These are phyloP conservation scores for Pseudogymnoascus sp. DNA, from an alignment of 2,329 filamentous ascomycete genomes.

Conservation along the genomic window DNA sequence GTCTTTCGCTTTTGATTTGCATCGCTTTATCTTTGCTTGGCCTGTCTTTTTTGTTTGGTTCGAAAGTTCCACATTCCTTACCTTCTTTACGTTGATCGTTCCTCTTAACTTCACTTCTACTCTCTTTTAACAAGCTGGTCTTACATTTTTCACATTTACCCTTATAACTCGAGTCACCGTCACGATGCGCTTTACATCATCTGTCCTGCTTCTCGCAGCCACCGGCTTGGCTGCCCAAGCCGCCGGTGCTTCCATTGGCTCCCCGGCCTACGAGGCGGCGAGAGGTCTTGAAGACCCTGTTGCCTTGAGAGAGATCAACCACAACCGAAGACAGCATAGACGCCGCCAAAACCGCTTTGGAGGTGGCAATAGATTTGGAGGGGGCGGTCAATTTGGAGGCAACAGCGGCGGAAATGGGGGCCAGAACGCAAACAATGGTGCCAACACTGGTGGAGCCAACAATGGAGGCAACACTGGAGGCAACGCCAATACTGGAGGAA, in stretches of 20 bases:
- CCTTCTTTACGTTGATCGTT: constrained; percentile 11
- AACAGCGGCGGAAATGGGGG: neutral
- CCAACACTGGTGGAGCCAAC: constrained; percentile 18
- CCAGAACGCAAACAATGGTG: constrained; percentile 11
- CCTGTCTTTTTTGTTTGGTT: constrained; percentile 7
- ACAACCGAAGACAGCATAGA: neutral
- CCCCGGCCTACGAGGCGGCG: neutral
- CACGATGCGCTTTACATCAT: constrained; percentile 5
- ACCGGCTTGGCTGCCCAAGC: constrained; percentile 6
- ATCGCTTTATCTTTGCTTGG: neutral
- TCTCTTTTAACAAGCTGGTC: constrained; percentile 6
- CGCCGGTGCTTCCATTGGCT: constrained; percentile 1
- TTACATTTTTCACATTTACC: neutral
- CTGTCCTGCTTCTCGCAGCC: constrained; percentile 2
- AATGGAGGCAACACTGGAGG: constrained; percentile 16
- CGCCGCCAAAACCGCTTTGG: constrained; percentile 7
- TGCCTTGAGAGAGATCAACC: neutral
- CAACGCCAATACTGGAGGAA: constrained; percentile 14
- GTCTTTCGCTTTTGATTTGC: neutral
- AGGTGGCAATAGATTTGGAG: neutral
- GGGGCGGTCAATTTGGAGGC: neutral
- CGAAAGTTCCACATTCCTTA: constrained; percentile 7
- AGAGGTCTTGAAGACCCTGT: neutral
- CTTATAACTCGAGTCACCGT: neutral
- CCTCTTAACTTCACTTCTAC: constrained; percentile 3